phyloP scores from a whole-genome alignment of 345 rosid genomes.

The Brassica incana region DNA sequence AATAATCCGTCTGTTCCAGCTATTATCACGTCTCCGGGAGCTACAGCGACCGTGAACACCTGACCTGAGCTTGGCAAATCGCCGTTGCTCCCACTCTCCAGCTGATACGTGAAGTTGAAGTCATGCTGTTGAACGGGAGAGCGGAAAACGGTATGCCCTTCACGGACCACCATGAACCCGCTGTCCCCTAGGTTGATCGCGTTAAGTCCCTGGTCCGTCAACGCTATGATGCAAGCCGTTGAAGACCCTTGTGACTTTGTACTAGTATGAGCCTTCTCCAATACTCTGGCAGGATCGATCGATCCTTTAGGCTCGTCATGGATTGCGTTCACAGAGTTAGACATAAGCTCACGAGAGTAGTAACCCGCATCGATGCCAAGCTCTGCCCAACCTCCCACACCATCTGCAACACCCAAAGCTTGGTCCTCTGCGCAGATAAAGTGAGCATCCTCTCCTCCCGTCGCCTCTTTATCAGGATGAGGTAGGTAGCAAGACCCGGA shows the following conservation, averaged over 20 bases:
- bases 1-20: constrained; percentile 97
- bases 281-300: constrained; percentile 78
- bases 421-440: constrained; percentile 81
- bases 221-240: constrained; percentile 93
- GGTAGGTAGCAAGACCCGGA: constrained; percentile 94
- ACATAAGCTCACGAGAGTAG: constrained; percentile 94
- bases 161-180: constrained; percentile 96
- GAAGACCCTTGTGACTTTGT: constrained; percentile 93
- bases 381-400: constrained; percentile 99
- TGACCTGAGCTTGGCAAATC: constrained; percentile 97
- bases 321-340: constrained; percentile 78
- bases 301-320: constrained; percentile 90
- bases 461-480: constrained; percentile 97
- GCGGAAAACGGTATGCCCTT: constrained; percentile 84
- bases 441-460: constrained; percentile 99
- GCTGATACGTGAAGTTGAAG: constrained; percentile 93
- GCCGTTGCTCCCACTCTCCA: constrained; percentile 76
- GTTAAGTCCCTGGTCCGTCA: constrained; percentile 70
- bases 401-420: constrained; percentile 96
- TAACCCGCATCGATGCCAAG: constrained; percentile 81
- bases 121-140: constrained; percentile 97
- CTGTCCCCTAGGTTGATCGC: constrained; percentile 96
- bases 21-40: constrained; percentile 89
- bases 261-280: constrained; percentile 87
- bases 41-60: constrained; percentile 81